Evolutionary conservation across 2,329 filamentous ascomycete genomes (phyloP).

Genomic region (Leptographium radiaticola): DNA sequence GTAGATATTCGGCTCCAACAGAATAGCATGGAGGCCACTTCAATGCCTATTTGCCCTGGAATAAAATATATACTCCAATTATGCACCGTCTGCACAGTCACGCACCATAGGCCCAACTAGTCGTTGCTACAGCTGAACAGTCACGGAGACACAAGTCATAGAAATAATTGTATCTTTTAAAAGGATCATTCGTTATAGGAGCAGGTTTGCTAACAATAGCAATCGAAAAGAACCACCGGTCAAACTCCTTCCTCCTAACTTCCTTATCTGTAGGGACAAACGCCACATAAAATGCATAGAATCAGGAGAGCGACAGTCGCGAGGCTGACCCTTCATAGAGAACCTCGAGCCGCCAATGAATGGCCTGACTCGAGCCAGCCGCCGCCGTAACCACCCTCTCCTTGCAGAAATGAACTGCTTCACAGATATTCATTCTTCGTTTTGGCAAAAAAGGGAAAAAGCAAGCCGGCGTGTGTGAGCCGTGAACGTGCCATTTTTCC

Average conservation of each 20-base stretch:
- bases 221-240: neutral
- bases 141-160: neutral
- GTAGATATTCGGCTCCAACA: too few species aligned
- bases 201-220: neutral
- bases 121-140: too few species aligned
- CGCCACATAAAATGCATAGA: neutral
- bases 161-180: neutral
- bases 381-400: neutral
- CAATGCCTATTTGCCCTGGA: too few species aligned
- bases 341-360: neutral
- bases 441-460: neutral
- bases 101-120: too few species aligned
- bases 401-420: neutral
- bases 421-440: slow-evolving; percentile 1
- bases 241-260: neutral
- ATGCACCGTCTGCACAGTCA: too few species aligned
- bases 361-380: neutral
- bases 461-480: too few species aligned
- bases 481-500: neutral
- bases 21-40: too few species aligned
- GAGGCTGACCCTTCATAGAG: neutral
- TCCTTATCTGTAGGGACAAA: neutral
- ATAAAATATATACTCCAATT: too few species aligned
- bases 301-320: neutral
- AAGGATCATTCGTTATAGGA: neutral